A percentile compares a stretch with the other conserved stretches of the same genome.
phyloP scores from a whole-genome alignment of 371 early-diverging fungal genomes.

The Mortierella sp. region DNA sequence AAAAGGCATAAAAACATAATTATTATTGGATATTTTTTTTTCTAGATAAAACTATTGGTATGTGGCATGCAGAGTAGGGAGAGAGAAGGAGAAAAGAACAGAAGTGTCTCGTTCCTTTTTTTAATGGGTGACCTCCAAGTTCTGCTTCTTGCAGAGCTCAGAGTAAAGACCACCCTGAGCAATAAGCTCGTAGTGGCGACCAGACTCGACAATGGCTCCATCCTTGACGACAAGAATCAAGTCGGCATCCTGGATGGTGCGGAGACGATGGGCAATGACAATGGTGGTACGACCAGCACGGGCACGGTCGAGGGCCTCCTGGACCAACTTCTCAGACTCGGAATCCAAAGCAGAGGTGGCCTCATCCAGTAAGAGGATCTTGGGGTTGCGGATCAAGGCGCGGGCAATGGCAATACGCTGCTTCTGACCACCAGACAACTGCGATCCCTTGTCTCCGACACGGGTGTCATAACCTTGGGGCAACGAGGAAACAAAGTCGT shows the following conservation, averaged over 20 bases:
- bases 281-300: slow-evolving; percentile 76
- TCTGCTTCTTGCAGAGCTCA: slow-evolving; percentile 60
- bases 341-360: slow-evolving; percentile 96
- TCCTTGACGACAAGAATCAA: slow-evolving; percentile 80
- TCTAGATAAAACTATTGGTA: slow-evolving; percentile 7
- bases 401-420: slow-evolving; percentile 84
- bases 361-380: slow-evolving; percentile 94
- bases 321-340: slow-evolving; percentile 92
- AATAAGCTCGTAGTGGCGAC: slow-evolving; percentile 83
- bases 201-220: slow-evolving; percentile 85
- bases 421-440: slow-evolving; percentile 91
- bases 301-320: slow-evolving; percentile 86
- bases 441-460: slow-evolving; percentile 87
- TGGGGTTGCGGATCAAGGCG: slow-evolving; percentile 84
- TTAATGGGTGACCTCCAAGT: slow-evolving; percentile 54
- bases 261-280: slow-evolving; percentile 81
- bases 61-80: neutral
- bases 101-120: neutral
- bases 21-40: slow-evolving; percentile 7
- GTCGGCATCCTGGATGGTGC: slow-evolving; percentile 84
- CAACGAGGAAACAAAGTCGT: slow-evolving; percentile 78
- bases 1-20: neutral
- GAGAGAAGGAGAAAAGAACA: neutral
- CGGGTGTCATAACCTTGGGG: slow-evolving; percentile 85
- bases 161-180: slow-evolving; percentile 55